Percentiles rank a stretch among this genome's conserved stretches.
These are phyloP conservation scores for Emydomyces testavorans DNA, from an alignment of 2,329 filamentous ascomycete species.

Conservation along the genomic window DNA sequence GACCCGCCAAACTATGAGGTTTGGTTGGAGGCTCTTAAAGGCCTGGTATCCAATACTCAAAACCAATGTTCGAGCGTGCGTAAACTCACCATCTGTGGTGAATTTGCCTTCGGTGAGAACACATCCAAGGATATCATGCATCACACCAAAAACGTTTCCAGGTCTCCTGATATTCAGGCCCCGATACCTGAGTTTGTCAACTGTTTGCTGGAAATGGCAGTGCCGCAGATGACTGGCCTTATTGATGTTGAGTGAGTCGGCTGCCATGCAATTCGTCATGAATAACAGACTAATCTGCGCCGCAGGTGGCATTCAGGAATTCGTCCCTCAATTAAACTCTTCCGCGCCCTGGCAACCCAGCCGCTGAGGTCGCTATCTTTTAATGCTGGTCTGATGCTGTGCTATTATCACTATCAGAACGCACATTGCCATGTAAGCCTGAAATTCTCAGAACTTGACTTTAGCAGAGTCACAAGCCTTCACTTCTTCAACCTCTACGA, in stretches of 20 bases:
- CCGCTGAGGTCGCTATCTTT: background rate
- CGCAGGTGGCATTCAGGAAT: background rate
- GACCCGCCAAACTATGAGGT: background rate
- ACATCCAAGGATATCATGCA: background rate
- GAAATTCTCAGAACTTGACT: background rate
- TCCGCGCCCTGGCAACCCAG: background rate
- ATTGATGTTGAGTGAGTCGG: background rate
- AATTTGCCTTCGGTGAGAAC: background rate
- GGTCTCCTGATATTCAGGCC: background rate
- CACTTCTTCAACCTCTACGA: background rate
- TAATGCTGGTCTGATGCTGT: background rate
- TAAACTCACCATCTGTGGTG: conserved; percentile 1
- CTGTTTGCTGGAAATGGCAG: background rate
- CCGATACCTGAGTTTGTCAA: background rate
- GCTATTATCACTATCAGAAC: background rate
- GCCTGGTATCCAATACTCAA: background rate
- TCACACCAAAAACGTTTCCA: background rate
- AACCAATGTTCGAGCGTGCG: background rate
- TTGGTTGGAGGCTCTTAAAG: background rate
- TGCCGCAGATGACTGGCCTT: background rate
- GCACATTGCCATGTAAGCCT: background rate
- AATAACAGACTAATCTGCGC: background rate
- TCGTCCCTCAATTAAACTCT: background rate
- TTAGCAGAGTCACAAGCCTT: background rate
- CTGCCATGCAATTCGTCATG: background rate